These are phyloP conservation scores for Hansenula sp. DNA, from an alignment of 1,139 yeast species.

Conservation along the genomic window DNA sequence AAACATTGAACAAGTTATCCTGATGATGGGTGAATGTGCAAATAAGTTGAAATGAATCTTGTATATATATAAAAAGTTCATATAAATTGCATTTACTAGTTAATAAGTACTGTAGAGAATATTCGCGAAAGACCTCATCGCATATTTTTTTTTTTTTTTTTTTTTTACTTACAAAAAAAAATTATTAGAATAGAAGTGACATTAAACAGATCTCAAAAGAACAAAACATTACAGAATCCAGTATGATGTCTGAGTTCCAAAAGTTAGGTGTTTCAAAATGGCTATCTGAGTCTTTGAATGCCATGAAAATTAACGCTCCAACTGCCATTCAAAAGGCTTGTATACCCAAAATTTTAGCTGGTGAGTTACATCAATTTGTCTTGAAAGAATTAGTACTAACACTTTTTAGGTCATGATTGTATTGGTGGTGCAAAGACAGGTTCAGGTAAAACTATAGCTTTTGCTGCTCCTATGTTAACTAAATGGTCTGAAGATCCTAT, in stretches of 20 bases:
- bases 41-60: conserved; percentile 25
- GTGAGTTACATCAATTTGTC: conserved; percentile 12
- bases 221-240: not conserved
- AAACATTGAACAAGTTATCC: conserved; percentile 65
- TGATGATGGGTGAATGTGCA: conserved; percentile 67
- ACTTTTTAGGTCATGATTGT: conserved; percentile 61
- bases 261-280: conserved; percentile 78
- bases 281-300: conserved; percentile 73
- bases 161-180: no score
- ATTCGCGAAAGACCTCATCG: not conserved
- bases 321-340: conserved; percentile 86
- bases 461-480: conserved; percentile 93
- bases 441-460: conserved; percentile 96
- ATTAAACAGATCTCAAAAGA: not conserved
- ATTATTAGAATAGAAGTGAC: no score
- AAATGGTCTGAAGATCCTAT: conserved; percentile 93
- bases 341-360: conserved; percentile 79
- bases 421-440: conserved; percentile 99
- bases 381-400: not conserved
- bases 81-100: no score
- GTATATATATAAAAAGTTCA: no score
- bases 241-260: conserved; percentile 38
- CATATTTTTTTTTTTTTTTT: conserved; percentile 1
- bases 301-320: conserved; percentile 82
- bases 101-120: not conserved